A percentile compares a stretch with the other conserved stretches of the same genome.
These are phyloP conservation scores for Cucurbita pepo DNA, from an alignment of 306 rosid genomes.

Conservation along the genomic window DNA sequence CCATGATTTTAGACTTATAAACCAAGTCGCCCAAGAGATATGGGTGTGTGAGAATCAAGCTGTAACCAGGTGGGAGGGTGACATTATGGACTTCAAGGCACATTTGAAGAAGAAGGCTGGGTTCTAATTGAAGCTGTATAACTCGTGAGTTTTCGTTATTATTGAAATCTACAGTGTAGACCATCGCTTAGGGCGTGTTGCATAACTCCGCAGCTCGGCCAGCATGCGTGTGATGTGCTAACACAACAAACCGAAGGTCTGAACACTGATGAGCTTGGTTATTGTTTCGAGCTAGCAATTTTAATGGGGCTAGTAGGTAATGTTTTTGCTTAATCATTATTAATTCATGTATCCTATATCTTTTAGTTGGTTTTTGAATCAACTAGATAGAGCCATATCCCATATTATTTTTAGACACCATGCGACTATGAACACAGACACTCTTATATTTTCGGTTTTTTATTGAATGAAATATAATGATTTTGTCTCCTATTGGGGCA, in stretches of 20 bases:
- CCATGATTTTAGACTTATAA: constrained; percentile 96
- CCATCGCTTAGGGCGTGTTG: constrained; percentile 3
- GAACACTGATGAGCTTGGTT: constrained; percentile 16
- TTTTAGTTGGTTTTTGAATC: not conserved
- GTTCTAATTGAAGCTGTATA: constrained; percentile 25
- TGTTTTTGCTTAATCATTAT: not conserved
- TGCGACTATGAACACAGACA: not conserved
- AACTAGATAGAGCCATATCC: not conserved
- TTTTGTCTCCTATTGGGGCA: not conserved
- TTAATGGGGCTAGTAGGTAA: constrained; percentile 1
- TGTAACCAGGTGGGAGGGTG: constrained; percentile 88
- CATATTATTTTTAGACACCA: not conserved
- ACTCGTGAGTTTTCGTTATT: not conserved
- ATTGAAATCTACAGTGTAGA: not conserved
- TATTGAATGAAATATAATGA: not conserved
- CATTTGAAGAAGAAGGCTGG: constrained; percentile 77
- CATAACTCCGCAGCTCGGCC: not conserved
- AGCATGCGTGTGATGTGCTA: constrained; percentile 6
- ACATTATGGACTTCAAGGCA: constrained; percentile 76
- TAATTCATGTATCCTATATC: not conserved
- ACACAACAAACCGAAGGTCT: constrained; percentile 5
- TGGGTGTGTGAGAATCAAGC: constrained; percentile 91
- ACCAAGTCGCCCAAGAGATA: constrained; percentile 90
- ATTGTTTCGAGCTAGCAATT: constrained; percentile 18
- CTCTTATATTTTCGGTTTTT: not conserved